Evolutionary conservation across 2,329 filamentous ascomycete genomes (phyloP).

Genomic region (Lachnellula subtilissima): DNA sequence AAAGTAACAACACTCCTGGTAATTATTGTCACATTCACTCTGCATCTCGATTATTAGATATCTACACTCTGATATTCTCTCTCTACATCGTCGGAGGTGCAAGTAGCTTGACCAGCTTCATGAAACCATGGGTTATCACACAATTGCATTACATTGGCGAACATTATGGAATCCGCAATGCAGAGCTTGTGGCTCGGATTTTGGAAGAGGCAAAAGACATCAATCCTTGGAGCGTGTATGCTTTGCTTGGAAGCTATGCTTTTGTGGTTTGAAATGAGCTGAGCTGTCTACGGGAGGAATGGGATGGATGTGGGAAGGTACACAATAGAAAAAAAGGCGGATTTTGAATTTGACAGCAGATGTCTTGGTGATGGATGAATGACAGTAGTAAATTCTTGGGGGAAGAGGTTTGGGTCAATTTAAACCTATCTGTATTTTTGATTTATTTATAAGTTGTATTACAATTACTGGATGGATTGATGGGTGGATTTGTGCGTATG

Average conservation of each 20-base stretch:
- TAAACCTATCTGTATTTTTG: too few species aligned
- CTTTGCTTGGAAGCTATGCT: conserved; percentile 15
- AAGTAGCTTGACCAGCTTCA: background rate
- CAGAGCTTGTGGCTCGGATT: background rate
- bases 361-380: too few species aligned
- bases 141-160: background rate
- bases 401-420: too few species aligned
- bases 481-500: too few species aligned
- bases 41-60: background rate
- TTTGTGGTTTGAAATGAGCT: conserved; percentile 7
- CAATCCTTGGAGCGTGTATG: conserved; percentile 9
- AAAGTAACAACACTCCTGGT: background rate
- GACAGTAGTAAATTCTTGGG: too few species aligned
- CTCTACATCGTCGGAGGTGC: background rate
- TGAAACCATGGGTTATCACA: background rate
- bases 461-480: too few species aligned
- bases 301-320: background rate
- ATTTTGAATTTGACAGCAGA: too few species aligned
- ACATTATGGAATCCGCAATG: background rate
- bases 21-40: background rate
- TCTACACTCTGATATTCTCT: background rate
- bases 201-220: conserved; percentile 1
- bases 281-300: too few species aligned
- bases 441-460: too few species aligned
- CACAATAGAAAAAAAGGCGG: too few species aligned